Evolutionary conservation across 2,329 filamentous ascomycete genomes (phyloP).

Genomic region (Microcera coccophila): DNA sequence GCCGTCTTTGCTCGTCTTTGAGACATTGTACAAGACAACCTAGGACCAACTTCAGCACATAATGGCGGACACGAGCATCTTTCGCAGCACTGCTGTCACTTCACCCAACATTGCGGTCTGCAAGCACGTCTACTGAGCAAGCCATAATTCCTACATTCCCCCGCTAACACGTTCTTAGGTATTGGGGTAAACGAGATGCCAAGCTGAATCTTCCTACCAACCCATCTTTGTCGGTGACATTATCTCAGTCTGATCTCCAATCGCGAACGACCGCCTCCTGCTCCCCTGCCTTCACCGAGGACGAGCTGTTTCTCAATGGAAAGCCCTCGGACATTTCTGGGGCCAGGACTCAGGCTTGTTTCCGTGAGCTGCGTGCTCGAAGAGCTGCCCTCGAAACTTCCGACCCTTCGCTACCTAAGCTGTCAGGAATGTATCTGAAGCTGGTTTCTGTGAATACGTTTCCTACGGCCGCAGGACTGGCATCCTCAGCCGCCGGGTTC

Average conservation of each 20-base stretch:
- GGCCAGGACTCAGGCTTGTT: conserved; percentile 89
- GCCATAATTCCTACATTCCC: background rate
- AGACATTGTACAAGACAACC: too few species aligned
- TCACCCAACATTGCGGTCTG: conserved; percentile 98
- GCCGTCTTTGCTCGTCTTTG: too few species aligned
- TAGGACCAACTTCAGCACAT: too few species aligned
- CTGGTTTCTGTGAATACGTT: conserved; percentile 99
- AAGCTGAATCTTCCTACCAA: conserved; percentile 97
- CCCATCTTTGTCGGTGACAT: conserved; percentile 93
- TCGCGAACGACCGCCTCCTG: conserved; percentile 95
- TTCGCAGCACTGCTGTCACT: conserved; percentile 91
- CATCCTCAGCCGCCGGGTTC: conserved; percentile 66
- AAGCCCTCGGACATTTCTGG: conserved; percentile 78
- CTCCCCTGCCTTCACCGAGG: conserved; percentile 63
- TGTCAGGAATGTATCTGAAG: conserved; percentile 71
- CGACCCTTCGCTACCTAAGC: conserved; percentile 72
- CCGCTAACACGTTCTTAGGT: conserved; percentile 28
- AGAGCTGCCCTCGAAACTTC: conserved; percentile 70
- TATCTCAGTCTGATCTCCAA: conserved; percentile 88
- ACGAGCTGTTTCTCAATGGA: conserved; percentile 82
- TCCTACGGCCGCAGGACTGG: conserved; percentile 89
- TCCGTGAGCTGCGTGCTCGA: conserved; percentile 76
- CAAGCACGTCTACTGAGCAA: conserved; percentile 57
- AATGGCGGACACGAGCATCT: conserved; percentile 58
- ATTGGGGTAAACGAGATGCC: conserved; percentile 97